Evolutionary conservation across 1,284 basidiomycete genomes (phyloP), one percentile per base, ranked within the genome.

Genomic region (Rhodotorula sp.): DNA sequence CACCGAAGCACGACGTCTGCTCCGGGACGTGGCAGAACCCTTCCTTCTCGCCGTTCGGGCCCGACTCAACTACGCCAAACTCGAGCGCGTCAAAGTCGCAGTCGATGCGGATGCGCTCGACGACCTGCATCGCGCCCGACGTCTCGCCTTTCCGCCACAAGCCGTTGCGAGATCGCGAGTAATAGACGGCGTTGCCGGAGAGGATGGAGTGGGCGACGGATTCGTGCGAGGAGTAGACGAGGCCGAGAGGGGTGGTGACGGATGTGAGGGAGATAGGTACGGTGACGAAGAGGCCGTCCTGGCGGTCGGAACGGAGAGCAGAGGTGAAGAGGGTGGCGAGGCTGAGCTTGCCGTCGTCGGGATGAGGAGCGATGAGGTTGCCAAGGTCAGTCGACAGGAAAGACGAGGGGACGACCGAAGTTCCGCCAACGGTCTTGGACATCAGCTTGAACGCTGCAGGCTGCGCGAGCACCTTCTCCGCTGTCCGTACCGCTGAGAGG

Each of bases 121-220:
- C 86, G 50, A 91, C 86, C 79, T 99, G 96, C 1, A 90, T 93
- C 15, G 94, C 89, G 31, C 96, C 96, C 28, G 91, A 94, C 0
- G 94, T 96, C 81, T 92, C 94, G 31, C 96, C 96, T 81, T 99
- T 99, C 70, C 91, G 85, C 96, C 96, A 99, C 26, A 99, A 83
- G 13, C 94, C 94, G 78, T 94, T 92, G 77, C 94, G 94, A 24
- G 79, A 80, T 73, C 96, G 88, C 26, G 93, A 97, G 79, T 98
- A 94, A 81, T 99, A 99, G 50, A 96, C 89, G 37, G 95, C 96
- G 77, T 89, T 89, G 46, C 93, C 92, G 3, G 92, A 90, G 59
- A 87, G 75, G 78, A 99, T 93, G 73, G 90, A 91, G 80, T 94
- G 90, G 70, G 86, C 87, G 73, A 99, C 86, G 6, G 92, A 95